Percentiles rank a stretch among this genome's conserved stretches.
phyloP scores from a whole-genome alignment of 2,329 filamentous ascomycete species.

The Xylariaceae sp. region DNA sequence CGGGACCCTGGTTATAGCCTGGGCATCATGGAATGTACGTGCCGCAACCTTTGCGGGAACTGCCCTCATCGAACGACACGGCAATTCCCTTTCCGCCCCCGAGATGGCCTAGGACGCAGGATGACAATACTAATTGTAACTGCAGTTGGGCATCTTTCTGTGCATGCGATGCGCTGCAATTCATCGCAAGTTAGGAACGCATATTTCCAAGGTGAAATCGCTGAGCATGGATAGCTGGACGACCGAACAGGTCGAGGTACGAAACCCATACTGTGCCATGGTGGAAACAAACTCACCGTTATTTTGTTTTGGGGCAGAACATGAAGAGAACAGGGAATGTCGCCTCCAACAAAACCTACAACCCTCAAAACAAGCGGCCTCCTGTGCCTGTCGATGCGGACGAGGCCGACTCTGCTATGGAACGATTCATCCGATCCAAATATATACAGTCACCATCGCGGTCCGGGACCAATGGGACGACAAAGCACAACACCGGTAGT shows the following conservation, averaged over 20 bases:
- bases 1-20: conserved; percentile 50
- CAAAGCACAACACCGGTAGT: conserved; percentile 38
- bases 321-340: conserved; percentile 92
- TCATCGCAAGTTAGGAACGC: conserved; percentile 93
- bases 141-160: conserved; percentile 84
- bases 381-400: conserved; percentile 85
- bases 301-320: conserved; percentile 54
- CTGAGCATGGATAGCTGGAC: conserved; percentile 98
- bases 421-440: conserved; percentile 90
- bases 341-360: conserved; percentile 82
- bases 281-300: too few species aligned
- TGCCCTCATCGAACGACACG: too few species aligned
- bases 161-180: conserved; percentile 96
- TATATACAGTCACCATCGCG: conserved; percentile 60
- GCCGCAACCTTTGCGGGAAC: conserved; percentile 10
- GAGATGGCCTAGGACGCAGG: too few species aligned
- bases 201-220: conserved; percentile 98
- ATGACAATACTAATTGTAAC: conserved; percentile 16
- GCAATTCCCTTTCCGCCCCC: too few species aligned
- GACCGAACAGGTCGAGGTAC: conserved; percentile 90
- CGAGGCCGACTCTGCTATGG: conserved; percentile 90
- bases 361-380: conserved; percentile 75
- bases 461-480: conserved; percentile 32
- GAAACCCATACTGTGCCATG: too few species aligned
- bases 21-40: conserved; percentile 94